Conservation (phyloP, 768 basidiomycete species). For the Phylloporus sp. region DNA sequence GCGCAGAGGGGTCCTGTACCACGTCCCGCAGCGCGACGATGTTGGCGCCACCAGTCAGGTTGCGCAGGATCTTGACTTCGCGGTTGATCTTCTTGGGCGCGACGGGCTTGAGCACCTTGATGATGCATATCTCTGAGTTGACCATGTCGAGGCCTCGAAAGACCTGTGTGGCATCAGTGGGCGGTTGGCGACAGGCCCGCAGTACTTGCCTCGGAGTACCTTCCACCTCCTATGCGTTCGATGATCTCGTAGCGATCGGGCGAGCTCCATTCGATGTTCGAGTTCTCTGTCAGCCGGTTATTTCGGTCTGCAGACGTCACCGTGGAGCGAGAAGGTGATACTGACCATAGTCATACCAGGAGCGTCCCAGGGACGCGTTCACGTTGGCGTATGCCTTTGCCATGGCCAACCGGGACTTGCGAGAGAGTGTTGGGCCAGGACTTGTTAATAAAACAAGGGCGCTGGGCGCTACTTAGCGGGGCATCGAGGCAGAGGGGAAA, state of each 20-base stretch:
- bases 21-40: constrained; percentile 63
- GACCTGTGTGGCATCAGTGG: constrained; percentile 33
- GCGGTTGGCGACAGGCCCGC: neutral
- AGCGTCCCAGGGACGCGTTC: constrained; percentile 51
- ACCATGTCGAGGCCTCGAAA: constrained; percentile 59
- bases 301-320: neutral
- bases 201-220: constrained; percentile 52
- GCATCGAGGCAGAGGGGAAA: constrained; percentile 26
- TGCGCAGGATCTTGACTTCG: constrained; percentile 70
- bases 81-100: constrained; percentile 65
- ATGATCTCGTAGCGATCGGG: constrained; percentile 67
- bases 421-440: constrained; percentile 15
- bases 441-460: constrained; percentile 15
- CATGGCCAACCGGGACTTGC: constrained; percentile 29
- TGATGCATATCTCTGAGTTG: constrained; percentile 51
- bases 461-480: constrained; percentile 16
- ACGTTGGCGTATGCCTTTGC: constrained; percentile 54
- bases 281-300: constrained; percentile 41
- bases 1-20: constrained; percentile 59
- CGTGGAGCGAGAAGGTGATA: neutral
- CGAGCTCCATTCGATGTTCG: constrained; percentile 59
- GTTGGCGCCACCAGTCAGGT: constrained; percentile 69
- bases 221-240: constrained; percentile 59
- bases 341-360: constrained; percentile 65
- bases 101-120: constrained; percentile 74